Evolutionary conservation across 441 rosid genomes (phyloP).

Genomic region (Jatropha multifida): DNA sequence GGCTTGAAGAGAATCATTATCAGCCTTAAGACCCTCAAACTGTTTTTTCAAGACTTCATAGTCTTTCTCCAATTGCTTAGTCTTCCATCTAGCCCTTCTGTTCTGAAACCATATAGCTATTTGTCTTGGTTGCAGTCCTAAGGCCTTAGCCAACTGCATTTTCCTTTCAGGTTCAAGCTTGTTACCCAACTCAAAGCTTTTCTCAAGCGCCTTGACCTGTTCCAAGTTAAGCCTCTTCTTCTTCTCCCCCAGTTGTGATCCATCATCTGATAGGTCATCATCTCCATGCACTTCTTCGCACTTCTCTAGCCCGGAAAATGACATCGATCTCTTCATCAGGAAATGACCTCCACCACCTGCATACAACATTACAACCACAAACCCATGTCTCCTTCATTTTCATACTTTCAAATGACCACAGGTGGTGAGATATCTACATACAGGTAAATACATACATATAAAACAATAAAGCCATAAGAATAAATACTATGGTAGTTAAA

Average conservation of each 20-base stretch:
- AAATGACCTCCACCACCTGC: constrained; percentile 57
- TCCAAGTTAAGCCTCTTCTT: constrained; percentile 89
- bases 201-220: constrained; percentile 92
- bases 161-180: constrained; percentile 98
- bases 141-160: constrained; percentile 79
- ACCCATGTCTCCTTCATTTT: too few relatives aligned
- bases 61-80: constrained; percentile 89
- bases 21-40: constrained; percentile 71
- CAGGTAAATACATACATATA: too few relatives aligned
- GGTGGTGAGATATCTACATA: too few relatives aligned
- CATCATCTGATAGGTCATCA: constrained; percentile 92
- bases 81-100: constrained; percentile 96
- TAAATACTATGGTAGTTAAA: too few relatives aligned
- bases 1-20: constrained; percentile 77
- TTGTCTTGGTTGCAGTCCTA: constrained; percentile 90
- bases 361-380: not conserved
- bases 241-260: constrained; percentile 86
- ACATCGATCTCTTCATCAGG: constrained; percentile 84
- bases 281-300: constrained; percentile 60
- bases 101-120: constrained; percentile 98
- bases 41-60: constrained; percentile 75
- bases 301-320: constrained; percentile 67
- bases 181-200: constrained; percentile 85
- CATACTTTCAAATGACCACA: not conserved
- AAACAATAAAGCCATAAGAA: too few relatives aligned